Evolutionary conservation across 2,329 filamentous ascomycete species (phyloP).

Genomic region (Fusarium compactum): DNA sequence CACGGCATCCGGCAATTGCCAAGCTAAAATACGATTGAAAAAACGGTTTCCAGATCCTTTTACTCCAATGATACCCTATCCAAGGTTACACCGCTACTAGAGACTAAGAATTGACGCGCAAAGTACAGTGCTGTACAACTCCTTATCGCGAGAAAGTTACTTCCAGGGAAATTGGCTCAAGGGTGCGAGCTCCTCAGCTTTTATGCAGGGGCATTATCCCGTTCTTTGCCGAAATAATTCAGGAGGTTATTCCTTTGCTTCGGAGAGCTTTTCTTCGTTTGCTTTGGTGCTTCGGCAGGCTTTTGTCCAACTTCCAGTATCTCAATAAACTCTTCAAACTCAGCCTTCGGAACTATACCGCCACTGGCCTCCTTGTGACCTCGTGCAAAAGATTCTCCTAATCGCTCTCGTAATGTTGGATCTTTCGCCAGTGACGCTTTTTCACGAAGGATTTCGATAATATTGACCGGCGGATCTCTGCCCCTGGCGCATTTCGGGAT

Average conservation of each 20-base stretch:
- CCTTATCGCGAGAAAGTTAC: neutral
- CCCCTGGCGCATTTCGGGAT: conserved; percentile 67
- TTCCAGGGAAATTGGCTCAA: conserved; percentile 12
- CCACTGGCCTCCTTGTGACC: conserved; percentile 77
- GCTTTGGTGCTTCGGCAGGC: conserved; percentile 49
- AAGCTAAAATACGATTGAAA: neutral
- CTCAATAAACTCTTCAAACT: conserved; percentile 74
- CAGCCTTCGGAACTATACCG: conserved; percentile 69
- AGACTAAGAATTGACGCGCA: neutral
- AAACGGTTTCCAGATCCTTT: neutral
- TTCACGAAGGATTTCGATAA: conserved; percentile 68
- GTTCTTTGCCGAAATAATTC: conserved; percentile 64
- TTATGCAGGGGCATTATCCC: neutral
- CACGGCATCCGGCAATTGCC: neutral
- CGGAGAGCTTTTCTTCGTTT: conserved; percentile 36
- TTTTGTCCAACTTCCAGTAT: conserved; percentile 71
- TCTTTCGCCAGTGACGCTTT: conserved; percentile 60
- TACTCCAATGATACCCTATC: neutral
- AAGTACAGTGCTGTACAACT: neutral
- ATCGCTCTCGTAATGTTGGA: conserved; percentile 56
- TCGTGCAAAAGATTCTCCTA: conserved; percentile 73
- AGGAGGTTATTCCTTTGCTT: conserved; percentile 66
- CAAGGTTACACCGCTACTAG: conserved; percentile 1
- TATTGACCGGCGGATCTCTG: conserved; percentile 69
- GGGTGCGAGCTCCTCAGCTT: neutral